Percentiles rank a stretch among this genome's conserved stretches.
Evolutionary conservation across 208 protist species (phyloP).

Genomic region (Acanthamoeba healyi): DNA sequence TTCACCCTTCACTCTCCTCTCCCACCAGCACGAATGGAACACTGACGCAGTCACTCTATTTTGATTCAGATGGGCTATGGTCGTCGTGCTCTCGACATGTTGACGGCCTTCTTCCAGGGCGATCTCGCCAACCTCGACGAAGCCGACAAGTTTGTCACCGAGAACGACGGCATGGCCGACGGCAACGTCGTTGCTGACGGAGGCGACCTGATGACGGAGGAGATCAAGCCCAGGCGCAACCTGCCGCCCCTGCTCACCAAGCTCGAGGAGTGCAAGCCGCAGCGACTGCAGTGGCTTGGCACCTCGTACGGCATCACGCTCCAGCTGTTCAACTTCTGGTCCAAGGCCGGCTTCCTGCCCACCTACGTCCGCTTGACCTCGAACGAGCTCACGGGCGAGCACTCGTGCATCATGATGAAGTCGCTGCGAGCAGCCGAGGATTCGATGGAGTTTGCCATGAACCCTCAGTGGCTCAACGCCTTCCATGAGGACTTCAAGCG

Average conservation of each 20-base stretch:
- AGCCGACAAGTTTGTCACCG: neutral
- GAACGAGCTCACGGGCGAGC: slow-evolving; percentile 99
- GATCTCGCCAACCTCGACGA: slow-evolving; percentile 86
- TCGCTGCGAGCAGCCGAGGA: slow-evolving; percentile 69
- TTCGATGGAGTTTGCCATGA: slow-evolving; percentile 27
- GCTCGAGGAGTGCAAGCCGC: slow-evolving; percentile 87
- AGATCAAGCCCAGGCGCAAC: slow-evolving; percentile 80
- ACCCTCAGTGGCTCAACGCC: slow-evolving; percentile 79
- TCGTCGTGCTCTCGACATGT: slow-evolving; percentile 93
- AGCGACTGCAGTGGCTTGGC: slow-evolving; percentile 97
- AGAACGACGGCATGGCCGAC: slow-evolving; percentile 39
- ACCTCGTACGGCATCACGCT: slow-evolving; percentile 97
- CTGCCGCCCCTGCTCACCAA: slow-evolving; percentile 86
- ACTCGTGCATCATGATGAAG: slow-evolving; percentile 98
- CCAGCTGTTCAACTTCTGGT: slow-evolving; percentile 98
- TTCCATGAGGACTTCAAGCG: slow-evolving; percentile 93
- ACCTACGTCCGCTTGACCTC: slow-evolving; percentile 86
- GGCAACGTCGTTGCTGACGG: neutral
- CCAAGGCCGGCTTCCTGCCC: slow-evolving; percentile 86
- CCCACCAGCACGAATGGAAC: neutral
- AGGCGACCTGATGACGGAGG: slow-evolving; percentile 74
- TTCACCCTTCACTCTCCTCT: neutral
- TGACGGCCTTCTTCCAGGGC: slow-evolving; percentile 96
- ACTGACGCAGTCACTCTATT: neutral
- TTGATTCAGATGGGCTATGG: slow-evolving; percentile 96